Evolutionary conservation across 2,329 filamentous ascomycete genomes (phyloP).

Genomic region (Didymella pinodella): DNA sequence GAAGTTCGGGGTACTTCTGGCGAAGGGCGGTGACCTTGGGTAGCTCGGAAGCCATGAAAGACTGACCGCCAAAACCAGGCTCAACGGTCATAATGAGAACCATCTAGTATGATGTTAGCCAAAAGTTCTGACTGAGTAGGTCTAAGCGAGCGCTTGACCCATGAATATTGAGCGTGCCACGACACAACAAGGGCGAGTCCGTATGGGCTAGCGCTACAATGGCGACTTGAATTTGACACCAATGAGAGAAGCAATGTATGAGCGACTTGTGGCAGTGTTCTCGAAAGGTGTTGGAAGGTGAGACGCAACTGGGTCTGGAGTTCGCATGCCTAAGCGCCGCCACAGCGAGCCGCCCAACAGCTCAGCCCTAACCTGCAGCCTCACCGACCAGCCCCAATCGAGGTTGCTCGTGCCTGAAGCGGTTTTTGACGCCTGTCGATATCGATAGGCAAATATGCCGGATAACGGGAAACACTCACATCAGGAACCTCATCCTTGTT

Average conservation of each 20-base stretch:
- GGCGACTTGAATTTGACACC: conserved; percentile 14
- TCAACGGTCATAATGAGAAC: conserved; percentile 98
- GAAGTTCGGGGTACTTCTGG: conserved; percentile 84
- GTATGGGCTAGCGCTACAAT: conserved; percentile 11
- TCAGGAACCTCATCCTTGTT: conserved; percentile 82
- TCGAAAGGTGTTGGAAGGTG: conserved; percentile 25
- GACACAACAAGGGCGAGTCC: conserved; percentile 22
- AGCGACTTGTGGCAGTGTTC: conserved; percentile 18
- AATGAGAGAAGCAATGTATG: conserved; percentile 10
- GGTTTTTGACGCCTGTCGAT: background rate
- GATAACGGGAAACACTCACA: conserved; percentile 63
- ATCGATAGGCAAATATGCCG: background rate
- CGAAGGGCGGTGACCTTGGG: conserved; percentile 90
- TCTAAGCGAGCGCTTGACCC: background rate
- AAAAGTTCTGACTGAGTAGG: background rate
- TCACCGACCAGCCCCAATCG: background rate
- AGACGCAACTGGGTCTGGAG: conserved; percentile 28
- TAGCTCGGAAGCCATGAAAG: conserved; percentile 96
- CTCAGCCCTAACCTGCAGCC: conserved; percentile 31
- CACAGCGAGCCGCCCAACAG: conserved; percentile 36
- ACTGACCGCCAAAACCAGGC: conserved; percentile 96
- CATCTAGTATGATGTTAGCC: conserved; percentile 70
- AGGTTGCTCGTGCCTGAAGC: background rate
- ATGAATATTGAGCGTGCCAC: conserved; percentile 21
- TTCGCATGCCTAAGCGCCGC: conserved; percentile 45